A percentile compares a stretch with the other conserved stretches of the same genome.
Conservation (phyloP, 1,284 basidiomycete genomes). For the Ganoderma lingzhi region DNA sequence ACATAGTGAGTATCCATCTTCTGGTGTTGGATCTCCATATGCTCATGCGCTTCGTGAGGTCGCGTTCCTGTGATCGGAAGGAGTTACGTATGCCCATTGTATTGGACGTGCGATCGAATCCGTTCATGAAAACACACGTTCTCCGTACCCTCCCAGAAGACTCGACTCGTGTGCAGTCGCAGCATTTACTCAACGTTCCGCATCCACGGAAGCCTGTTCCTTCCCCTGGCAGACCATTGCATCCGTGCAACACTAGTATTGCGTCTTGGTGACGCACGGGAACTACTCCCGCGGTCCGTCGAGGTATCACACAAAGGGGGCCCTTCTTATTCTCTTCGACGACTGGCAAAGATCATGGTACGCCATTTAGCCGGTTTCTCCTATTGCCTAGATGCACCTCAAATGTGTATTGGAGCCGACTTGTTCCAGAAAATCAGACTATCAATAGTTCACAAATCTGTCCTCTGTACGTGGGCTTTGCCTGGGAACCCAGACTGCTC, state of each 20-base stretch:
- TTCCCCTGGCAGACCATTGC: not conserved
- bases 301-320: slow-evolving; percentile 5
- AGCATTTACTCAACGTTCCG: slow-evolving; percentile 9
- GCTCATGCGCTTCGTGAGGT: slow-evolving; percentile 12
- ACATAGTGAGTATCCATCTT: slow-evolving; percentile 4
- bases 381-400: not conserved
- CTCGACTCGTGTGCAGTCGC: slow-evolving; percentile 14
- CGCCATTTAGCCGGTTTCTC: slow-evolving; percentile 11
- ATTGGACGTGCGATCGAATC: slow-evolving; percentile 20
- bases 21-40: not conserved
- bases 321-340: not conserved
- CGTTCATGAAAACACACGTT: slow-evolving; percentile 5
- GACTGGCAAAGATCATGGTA: not conserved
- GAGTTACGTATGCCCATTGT: slow-evolving; percentile 26
- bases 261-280: slow-evolving; percentile 12
- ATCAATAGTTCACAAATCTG: not conserved
- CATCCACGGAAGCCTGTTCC: slow-evolving; percentile 5
- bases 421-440: not conserved
- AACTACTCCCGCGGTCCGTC: slow-evolving; percentile 8
- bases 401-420: slow-evolving; percentile 6
- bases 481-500: not conserved
- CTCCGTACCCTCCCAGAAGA: not conserved
- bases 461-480: not conserved
- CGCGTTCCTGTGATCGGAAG: slow-evolving; percentile 7
- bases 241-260: not conserved